Base-by-base conservation (phyloP, 805 yeast species). In the Saccharomycopsis fibuligera region DNA sequence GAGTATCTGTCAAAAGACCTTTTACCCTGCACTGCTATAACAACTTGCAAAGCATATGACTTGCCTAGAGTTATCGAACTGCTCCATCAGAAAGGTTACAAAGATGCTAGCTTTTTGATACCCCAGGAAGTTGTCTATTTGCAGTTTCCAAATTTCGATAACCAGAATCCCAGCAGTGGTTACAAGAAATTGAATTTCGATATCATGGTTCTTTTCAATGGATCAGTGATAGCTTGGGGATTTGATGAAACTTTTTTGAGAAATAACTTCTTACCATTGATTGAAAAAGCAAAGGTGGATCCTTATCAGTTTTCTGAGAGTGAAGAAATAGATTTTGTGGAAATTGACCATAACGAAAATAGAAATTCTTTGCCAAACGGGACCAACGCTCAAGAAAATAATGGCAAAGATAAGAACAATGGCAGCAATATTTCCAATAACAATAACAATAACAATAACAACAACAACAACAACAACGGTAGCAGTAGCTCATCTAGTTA, bases 201-300 rank as follows among this genome's bases (percentile, higher is more conserved):
- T 56, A 68, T 88, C 2, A 73, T 89, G 66, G 69, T 89, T 1
- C 67, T 90, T 38, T 74, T 80, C 3, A 81, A 83, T 56, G 97
- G 96, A 2, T 78, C 95, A 0, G 67, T 89, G 10, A 87, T 86
- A 12, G 85, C 87, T 0, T 89, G 96, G 96, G 88, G 88, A 6
- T 65, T 86, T 56, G 65, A 69, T 16, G 96, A 90, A 63, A 50
- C 62, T 0, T 70, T 68, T 5, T 67, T 80, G 2, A 48, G 70
- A 22, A 60, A 68, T 4, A 65, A 72, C 17, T 67, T 84, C 4
- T 54, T 81, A 5, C 86, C 87, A 0, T 51, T 76, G 16, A 64
- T 87, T 2, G 61, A 68, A 41, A 57, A 61, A 0, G 78, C 86
- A 2, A 74, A 74, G 60, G 51, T 74, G 2, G 66, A 72, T 3